Conservation (phyloP, 805 yeast genomes). For the Saturnispora silvae region DNA sequence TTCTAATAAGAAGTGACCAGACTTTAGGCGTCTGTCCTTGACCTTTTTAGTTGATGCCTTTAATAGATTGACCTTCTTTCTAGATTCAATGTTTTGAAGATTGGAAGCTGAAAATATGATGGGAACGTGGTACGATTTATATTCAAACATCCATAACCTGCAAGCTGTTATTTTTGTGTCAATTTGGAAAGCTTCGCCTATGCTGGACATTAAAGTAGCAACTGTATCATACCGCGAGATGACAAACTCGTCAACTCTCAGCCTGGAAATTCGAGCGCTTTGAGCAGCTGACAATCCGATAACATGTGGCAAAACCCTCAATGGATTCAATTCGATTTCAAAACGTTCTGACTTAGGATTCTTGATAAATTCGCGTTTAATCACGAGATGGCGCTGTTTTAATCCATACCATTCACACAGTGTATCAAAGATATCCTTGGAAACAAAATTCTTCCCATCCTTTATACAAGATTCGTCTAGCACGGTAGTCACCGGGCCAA, state of each 20-base stretch:
- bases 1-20: slow-evolving; percentile 19
- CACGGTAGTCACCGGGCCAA: slow-evolving; percentile 41
- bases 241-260: slow-evolving; percentile 16
- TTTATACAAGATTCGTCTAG: slow-evolving; percentile 30
- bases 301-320: slow-evolving; percentile 21
- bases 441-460: slow-evolving; percentile 27
- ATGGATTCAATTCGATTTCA: slow-evolving; percentile 19
- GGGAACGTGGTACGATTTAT: slow-evolving; percentile 12
- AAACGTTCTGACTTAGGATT: slow-evolving; percentile 19
- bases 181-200: slow-evolving; percentile 17
- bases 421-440: slow-evolving; percentile 34
- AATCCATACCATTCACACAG: slow-evolving; percentile 48
- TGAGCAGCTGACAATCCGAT: slow-evolving; percentile 13
- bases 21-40: slow-evolving; percentile 8
- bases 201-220: slow-evolving; percentile 18
- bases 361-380: slow-evolving; percentile 27
- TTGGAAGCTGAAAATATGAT: slow-evolving; percentile 14
- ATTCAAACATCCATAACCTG: slow-evolving; percentile 21
- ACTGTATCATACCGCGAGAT: slow-evolving; percentile 27
- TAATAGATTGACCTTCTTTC: slow-evolving; percentile 16
- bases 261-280: slow-evolving; percentile 1
- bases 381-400: slow-evolving; percentile 27
- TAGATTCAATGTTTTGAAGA: slow-evolving; percentile 13
- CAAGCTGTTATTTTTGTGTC: slow-evolving; percentile 7
- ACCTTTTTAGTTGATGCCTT: slow-evolving; percentile 10